Percentiles rank a stretch among this genome's conserved stretches.
These are phyloP conservation scores for Pseudocercospora macadamiae DNA, from an alignment of 2,329 filamentous ascomycete species.

Conservation along the genomic window DNA sequence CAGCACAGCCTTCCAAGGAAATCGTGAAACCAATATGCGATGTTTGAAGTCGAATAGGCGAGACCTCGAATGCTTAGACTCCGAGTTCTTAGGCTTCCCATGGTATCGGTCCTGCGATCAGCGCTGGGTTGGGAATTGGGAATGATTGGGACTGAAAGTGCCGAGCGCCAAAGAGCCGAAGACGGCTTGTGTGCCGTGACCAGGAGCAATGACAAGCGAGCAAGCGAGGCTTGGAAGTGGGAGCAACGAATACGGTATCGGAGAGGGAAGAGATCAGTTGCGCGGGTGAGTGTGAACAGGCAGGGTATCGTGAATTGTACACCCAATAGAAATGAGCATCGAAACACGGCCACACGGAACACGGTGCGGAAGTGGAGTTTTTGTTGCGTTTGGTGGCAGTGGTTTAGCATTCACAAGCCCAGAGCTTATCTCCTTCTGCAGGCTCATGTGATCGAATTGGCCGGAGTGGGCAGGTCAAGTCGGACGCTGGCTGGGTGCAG, in stretches of 20 bases:
- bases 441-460: slow-evolving; percentile 3
- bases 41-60: no score
- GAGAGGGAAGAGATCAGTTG: neutral
- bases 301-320: no score
- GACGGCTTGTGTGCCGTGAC: neutral
- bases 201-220: neutral
- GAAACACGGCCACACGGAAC: neutral
- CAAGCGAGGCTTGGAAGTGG: no score
- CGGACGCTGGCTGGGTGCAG: no score
- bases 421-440: slow-evolving; percentile 3
- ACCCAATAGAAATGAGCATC: no score
- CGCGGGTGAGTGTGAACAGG: neutral
- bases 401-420: neutral
- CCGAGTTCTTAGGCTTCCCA: neutral
- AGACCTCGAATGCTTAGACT: neutral
- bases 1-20: neutral
- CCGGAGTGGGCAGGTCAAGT: neutral
- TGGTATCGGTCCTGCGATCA: neutral
- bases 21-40: neutral
- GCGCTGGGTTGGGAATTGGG: neutral
- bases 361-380: neutral
- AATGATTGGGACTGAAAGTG: neutral
- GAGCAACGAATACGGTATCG: no score
- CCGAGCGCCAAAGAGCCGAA: neutral
- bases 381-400: neutral